phyloP scores from a whole-genome alignment of 495 filamentous ascomycete genomes.

The Podospora pseudocomata region DNA sequence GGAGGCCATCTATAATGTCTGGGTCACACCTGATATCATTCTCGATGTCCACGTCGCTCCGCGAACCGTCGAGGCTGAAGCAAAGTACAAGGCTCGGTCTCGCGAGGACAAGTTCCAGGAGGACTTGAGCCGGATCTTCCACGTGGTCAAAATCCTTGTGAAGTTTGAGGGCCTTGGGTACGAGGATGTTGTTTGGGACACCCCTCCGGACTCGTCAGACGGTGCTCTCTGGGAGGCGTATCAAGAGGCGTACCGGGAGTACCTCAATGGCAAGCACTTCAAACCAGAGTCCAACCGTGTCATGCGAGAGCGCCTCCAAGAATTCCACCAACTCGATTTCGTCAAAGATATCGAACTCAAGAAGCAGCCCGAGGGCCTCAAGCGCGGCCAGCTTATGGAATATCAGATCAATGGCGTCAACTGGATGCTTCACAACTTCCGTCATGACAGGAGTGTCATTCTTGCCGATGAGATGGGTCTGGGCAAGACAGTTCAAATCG shows the following conservation, averaged over 20 bases:
- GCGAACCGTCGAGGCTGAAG: conserved; percentile 35
- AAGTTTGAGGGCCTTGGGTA: conserved; percentile 97
- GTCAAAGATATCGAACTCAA: conserved; percentile 59
- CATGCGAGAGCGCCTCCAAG: conserved; percentile 59
- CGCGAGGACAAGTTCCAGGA: conserved; percentile 51
- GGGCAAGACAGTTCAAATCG: conserved; percentile 95
- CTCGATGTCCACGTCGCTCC: conserved; percentile 61
- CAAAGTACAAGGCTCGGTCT: conserved; percentile 41
- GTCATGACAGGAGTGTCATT: conserved; percentile 77
- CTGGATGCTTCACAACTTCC: conserved; percentile 94
- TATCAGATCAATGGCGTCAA: conserved; percentile 95
- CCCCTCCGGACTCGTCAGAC: conserved; percentile 65
- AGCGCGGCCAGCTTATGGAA: conserved; percentile 78
- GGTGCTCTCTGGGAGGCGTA: conserved; percentile 77
- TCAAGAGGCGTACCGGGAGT: conserved; percentile 76
- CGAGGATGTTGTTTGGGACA: conserved; percentile 87
- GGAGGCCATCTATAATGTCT: conserved; percentile 82
- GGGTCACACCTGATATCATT: conserved; percentile 79
- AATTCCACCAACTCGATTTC: conserved; percentile 63
- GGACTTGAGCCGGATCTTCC: conserved; percentile 62
- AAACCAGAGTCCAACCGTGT: conserved; percentile 46
- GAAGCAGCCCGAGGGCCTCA: conserved; percentile 68
- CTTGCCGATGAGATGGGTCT: conserved; percentile 99
- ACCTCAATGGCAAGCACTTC: conserved; percentile 70
- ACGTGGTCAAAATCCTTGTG: conserved; percentile 68